Base-by-base conservation (phyloP, 148 eudicot species). In the Dianthus caryophyllus region DNA sequence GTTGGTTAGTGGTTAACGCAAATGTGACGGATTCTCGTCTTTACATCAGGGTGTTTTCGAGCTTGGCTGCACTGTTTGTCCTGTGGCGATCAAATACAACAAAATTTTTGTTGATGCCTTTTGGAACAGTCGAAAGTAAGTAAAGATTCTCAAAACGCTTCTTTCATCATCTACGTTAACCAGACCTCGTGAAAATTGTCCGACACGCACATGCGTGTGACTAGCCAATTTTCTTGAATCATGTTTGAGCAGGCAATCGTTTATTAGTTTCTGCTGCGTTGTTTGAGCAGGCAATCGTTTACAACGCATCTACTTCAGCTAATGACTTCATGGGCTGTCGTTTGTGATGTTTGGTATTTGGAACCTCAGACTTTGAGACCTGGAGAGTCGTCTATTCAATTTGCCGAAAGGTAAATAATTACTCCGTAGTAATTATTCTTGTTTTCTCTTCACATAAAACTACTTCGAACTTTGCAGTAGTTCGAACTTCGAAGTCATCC, bases 271-370 rank as follows among this genome's bases (percentile, higher is more conserved):
- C n/a, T 31, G 16, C 6, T 75, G 36, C 20, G 29, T 44, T 24
- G 0, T 50, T 6, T 54, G 18, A 76, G 73, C 91, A 95, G 97
- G 73, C 99, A 88, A 72, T 95, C 99, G 47, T 95, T 95, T 73
- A 95, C 99, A 55, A 95, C 29, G 71, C 99, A 95, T 77, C 79
- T 90, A 67, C 83, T 95, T 78, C 99, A 90, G 85, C 87, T 95
- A 56, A 95, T 95, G 99, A 84, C 97, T 17, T 95, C 99, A 5
- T 95, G 99, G 99, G 99, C 97, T 76, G 96, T 95, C 67, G 97
- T 95, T 70, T 95, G 99, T 84, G 97, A 95, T 72, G 99, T 95
- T 25, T 95, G 99, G 99, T 95, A 88, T 79, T 52, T 95, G 79
- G 99, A 95, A 72, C 99, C 97, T 60, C 99, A 95, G 72, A 88